phyloP scores from a whole-genome alignment of 2,329 filamentous ascomycete genomes.

The Paraphoma sp. region DNA sequence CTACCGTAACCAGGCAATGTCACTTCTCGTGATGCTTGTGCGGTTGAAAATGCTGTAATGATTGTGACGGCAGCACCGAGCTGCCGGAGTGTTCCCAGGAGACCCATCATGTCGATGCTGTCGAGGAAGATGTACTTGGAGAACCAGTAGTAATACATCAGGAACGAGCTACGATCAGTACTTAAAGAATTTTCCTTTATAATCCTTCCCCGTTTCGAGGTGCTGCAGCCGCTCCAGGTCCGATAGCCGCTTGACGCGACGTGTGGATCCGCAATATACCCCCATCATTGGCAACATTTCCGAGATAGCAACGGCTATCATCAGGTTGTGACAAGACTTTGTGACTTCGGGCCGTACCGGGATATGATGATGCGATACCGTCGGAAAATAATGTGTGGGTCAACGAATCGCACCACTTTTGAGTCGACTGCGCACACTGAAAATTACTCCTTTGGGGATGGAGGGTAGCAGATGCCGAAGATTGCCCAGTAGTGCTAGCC shows the following conservation, averaged over 20 bases:
- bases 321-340: neutral
- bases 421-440: neutral
- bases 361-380: neutral
- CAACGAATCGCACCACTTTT: too few relatives aligned
- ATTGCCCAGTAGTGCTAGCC: neutral
- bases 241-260: neutral
- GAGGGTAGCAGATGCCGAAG: neutral
- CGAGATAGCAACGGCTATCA: neutral
- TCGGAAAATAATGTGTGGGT: neutral
- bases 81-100: neutral
- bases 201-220: neutral
- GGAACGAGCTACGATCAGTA: neutral
- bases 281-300: neutral
- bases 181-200: neutral
- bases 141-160: neutral
- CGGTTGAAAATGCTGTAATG: neutral
- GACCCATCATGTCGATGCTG: neutral
- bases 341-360: neutral
- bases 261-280: neutral
- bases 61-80: neutral
- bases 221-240: neutral
- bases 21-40: constrained; percentile 8
- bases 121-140: neutral
- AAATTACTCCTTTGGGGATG: neutral
- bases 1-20: constrained; percentile 47